These are phyloP conservation scores for Phaeomoniella chlamydospora DNA, from an alignment of 2,329 filamentous ascomycete species.

Conservation along the genomic window DNA sequence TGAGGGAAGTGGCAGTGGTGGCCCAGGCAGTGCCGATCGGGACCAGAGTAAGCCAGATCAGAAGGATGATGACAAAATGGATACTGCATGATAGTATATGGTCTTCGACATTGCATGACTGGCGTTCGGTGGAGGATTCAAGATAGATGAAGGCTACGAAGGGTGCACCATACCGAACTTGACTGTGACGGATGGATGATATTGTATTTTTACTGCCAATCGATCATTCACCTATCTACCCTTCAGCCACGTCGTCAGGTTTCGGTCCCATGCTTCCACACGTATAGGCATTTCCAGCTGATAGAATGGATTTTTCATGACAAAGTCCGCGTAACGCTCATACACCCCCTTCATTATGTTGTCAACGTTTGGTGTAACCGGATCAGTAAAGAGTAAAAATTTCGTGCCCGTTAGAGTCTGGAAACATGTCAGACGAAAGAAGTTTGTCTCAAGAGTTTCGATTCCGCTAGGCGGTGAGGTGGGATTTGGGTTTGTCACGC, in stretches of 20 bases:
- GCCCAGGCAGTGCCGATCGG: conserved; percentile 35
- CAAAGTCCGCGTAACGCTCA: conserved; percentile 89
- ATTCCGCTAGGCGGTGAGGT: conserved; percentile 45
- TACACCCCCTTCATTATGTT: conserved; percentile 73
- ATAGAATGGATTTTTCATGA: conserved; percentile 99
- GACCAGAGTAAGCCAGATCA: conserved; percentile 4
- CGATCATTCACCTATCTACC: conserved; percentile 18
- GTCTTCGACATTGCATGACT: background rate
- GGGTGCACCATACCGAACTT: background rate
- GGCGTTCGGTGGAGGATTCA: background rate
- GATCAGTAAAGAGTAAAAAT: conserved; percentile 89
- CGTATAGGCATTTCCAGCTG: conserved; percentile 94
- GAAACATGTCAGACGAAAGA: conserved; percentile 93
- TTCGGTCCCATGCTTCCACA: conserved; percentile 88
- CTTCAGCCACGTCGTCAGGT: conserved; percentile 66
- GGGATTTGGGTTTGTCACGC: conserved; percentile 20
- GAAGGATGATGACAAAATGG: conserved; percentile 64
- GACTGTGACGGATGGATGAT: too few relatives aligned
- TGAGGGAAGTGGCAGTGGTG: conserved; percentile 48
- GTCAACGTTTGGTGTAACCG: conserved; percentile 75
- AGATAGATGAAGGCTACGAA: background rate
- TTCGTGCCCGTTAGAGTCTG: conserved; percentile 89
- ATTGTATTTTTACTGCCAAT: background rate
- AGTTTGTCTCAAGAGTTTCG: conserved; percentile 84
- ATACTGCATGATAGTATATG: conserved; percentile 58